A percentile compares a stretch with the other conserved stretches of the same genome.
Conservation (phyloP, 225 moss, liverwort and hornwort species). For the Climacium dendroides region DNA sequence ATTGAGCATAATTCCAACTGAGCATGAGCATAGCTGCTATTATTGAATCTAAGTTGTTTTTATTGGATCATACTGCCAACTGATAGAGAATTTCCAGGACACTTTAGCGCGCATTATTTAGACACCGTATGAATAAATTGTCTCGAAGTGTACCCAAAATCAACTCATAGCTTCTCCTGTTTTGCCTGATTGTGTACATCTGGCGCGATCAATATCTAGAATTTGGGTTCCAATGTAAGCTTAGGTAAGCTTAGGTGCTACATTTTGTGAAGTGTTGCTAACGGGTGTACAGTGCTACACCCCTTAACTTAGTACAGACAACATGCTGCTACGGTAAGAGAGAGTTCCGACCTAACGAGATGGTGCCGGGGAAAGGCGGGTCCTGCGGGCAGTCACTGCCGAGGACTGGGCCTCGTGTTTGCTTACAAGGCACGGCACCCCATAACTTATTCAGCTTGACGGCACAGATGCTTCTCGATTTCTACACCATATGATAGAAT, state of each 20-base stretch:
- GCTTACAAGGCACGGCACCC: slow-evolving; percentile 5
- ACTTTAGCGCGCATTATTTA: too few relatives aligned
- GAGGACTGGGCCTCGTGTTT: not conserved
- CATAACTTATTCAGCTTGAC: not conserved
- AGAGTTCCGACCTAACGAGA: not conserved
- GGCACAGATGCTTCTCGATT: not conserved
- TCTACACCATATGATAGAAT: not conserved
- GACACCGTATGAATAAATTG: not conserved
- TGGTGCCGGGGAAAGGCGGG: not conserved
- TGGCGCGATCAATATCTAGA: not conserved
- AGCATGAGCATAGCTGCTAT: too few relatives aligned
- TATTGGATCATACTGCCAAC: not conserved
- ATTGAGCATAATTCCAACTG: not conserved
- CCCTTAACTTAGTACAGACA: not conserved
- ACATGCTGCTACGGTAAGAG: not conserved
- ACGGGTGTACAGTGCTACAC: not conserved
- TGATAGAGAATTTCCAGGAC: too few relatives aligned
- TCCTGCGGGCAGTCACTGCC: not conserved
- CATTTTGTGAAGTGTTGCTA: not conserved
- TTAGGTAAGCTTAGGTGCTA: too few relatives aligned
- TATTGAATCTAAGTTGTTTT: not conserved
- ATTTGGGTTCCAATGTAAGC: not conserved
- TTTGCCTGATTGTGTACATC: not conserved
- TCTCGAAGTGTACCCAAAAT: not conserved
- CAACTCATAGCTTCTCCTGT: not conserved